Evolutionary conservation across 2,329 filamentous ascomycete species (phyloP).

Genomic region (Mariannaea sp.): DNA sequence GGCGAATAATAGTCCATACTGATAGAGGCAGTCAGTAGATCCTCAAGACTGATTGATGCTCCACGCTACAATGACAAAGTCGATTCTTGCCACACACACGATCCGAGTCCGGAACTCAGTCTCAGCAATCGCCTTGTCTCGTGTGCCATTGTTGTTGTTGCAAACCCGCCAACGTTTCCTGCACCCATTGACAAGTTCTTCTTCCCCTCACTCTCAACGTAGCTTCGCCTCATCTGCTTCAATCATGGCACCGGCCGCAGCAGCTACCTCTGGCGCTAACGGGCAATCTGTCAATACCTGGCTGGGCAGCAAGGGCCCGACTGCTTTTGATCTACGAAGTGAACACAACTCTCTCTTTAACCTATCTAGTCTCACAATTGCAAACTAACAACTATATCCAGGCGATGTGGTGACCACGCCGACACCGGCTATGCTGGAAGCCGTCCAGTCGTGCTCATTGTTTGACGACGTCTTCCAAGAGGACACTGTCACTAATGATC

Average conservation of each 20-base stretch:
- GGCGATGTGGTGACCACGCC: constrained; percentile 70
- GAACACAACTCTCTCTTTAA: too few relatives aligned
- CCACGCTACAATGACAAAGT: constrained; percentile 8
- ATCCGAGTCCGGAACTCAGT: background rate
- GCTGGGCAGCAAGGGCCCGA: constrained; percentile 46
- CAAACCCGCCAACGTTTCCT: background rate
- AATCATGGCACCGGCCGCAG: constrained; percentile 21
- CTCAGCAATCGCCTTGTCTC: background rate
- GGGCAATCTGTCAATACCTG: constrained; percentile 40
- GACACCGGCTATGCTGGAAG: constrained; percentile 78
- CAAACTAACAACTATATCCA: constrained; percentile 28
- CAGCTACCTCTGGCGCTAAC: constrained; percentile 5
- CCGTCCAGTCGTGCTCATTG: constrained; percentile 75
- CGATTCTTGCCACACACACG: background rate
- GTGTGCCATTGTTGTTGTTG: background rate
- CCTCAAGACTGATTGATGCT: background rate
- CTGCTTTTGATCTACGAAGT: constrained; percentile 48
- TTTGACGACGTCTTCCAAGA: constrained; percentile 84
- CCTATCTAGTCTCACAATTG: background rate
- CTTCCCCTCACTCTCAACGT: background rate
- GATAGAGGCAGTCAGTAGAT: too few relatives aligned
- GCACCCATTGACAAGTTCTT: background rate
- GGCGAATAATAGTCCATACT: background rate
- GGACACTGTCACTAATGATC: constrained; percentile 75
- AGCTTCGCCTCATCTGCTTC: constrained; percentile 18